Percentiles rank a stretch among this genome's conserved stretches.
Evolutionary conservation across 345 rosid genomes (phyloP).

Genomic region (Microthlaspi erraticum): DNA sequence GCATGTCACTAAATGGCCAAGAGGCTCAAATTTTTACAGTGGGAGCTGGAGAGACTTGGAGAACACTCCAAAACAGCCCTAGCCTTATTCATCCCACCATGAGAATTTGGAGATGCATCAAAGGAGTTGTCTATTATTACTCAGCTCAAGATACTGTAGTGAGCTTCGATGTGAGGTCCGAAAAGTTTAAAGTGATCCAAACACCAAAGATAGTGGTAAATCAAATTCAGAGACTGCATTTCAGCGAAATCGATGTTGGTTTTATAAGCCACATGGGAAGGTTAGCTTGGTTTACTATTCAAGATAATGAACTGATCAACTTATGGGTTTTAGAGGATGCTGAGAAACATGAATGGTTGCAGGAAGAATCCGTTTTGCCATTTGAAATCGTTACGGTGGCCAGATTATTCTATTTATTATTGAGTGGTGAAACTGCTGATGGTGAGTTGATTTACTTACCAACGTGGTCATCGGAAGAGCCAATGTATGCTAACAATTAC

Average conservation of each 20-base stretch:
- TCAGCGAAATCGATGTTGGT: no score
- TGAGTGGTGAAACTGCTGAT: not conserved
- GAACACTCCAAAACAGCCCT: conserved; percentile 9
- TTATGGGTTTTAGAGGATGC: conserved; percentile 9
- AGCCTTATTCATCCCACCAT: not conserved
- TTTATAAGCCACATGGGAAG: conserved; percentile 1
- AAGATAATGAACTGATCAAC: no score
- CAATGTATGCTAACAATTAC: not conserved
- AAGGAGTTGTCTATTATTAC: not conserved
- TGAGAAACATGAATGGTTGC: conserved; percentile 17
- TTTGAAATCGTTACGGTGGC: not conserved
- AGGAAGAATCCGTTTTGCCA: not conserved
- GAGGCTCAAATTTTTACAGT: not conserved
- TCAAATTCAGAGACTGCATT: no score
- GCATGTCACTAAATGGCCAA: no score
- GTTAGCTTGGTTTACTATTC: conserved; percentile 10
- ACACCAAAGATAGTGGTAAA: not conserved
- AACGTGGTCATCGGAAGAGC: not conserved
- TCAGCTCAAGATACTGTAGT: not conserved
- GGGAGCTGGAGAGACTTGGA: not conserved
- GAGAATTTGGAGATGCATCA: conserved; percentile 4
- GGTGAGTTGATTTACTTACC: not conserved
- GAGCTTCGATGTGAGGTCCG: conserved; percentile 6
- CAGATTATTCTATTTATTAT: not conserved
- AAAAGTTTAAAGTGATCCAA: conserved; percentile 7